Evolutionary conservation across 2,329 filamentous ascomycete genomes (phyloP).

Genomic region (Pyricularia grisea): DNA sequence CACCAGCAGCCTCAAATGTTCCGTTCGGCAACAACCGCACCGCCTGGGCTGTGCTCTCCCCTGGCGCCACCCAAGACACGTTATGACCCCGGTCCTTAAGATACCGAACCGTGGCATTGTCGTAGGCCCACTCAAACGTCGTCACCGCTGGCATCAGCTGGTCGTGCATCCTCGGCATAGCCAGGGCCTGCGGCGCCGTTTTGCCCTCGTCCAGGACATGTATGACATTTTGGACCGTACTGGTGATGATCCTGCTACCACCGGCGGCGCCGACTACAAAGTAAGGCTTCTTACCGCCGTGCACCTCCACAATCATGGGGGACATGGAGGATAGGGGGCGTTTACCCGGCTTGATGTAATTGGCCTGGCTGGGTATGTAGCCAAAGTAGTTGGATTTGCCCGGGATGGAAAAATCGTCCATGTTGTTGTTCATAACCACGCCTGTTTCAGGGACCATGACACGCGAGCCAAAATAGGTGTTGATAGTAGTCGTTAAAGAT

Average conservation of each 20-base stretch:
- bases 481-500: constrained; percentile 72
- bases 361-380: constrained; percentile 63
- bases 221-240: constrained; percentile 66
- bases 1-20: constrained; percentile 67
- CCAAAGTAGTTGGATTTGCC: constrained; percentile 64
- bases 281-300: constrained; percentile 52
- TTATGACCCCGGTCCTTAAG: constrained; percentile 60
- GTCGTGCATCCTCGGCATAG: constrained; percentile 64
- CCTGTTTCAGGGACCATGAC: constrained; percentile 76
- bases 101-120: constrained; percentile 53
- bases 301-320: constrained; percentile 35
- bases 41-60: constrained; percentile 61
- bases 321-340: constrained; percentile 70
- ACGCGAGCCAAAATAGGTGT: constrained; percentile 67
- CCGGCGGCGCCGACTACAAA: constrained; percentile 68
- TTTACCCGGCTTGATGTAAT: constrained; percentile 70
- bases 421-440: constrained; percentile 58
- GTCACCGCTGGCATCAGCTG: constrained; percentile 67
- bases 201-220: constrained; percentile 58
- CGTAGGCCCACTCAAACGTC: constrained; percentile 57
- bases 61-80: constrained; percentile 56
- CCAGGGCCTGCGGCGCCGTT: constrained; percentile 52
- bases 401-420: constrained; percentile 71
- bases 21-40: constrained; percentile 53
- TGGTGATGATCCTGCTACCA: constrained; percentile 73